Evolutionary conservation across 2,329 filamentous ascomycete species (phyloP), one percentile per base, ranked within the genome.

Genomic region (Clathrospora elynae): DNA sequence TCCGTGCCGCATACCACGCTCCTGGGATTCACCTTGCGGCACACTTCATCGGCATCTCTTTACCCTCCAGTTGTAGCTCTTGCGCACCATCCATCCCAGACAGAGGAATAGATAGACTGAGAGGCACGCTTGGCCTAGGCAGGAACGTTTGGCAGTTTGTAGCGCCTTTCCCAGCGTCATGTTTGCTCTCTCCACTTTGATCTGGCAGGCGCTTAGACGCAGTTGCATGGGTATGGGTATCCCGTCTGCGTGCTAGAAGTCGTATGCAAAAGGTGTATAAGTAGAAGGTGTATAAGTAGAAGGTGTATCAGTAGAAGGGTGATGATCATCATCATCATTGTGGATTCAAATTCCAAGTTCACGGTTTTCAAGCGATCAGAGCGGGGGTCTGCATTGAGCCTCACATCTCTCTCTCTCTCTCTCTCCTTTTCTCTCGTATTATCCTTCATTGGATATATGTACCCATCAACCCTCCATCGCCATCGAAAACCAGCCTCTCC

Each of bases 211-310:
- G n/a, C n/a, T n/a, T n/a, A n/a, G n/a, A n/a, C n/a, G 58, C 56
- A 25, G 11, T 33, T 40, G 36, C 46, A 35, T 42, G 29, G 32
- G 14, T 39, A 51, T 23, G 26, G 39, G 39, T 46, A 50, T 51
- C 46, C 46, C 26, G 24, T 29, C 36, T 32, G 47, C 40, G 25
- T 43, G n/a, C n/a, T n/a, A n/a, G n/a, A n/a, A n/a, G n/a, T n/a
- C n/a, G n/a, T n/a, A n/a, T n/a, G n/a, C n/a, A n/a, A n/a, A n/a
- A n/a, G n/a, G n/a, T n/a, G 37, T 60, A 60, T 61, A 61, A 60
- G n/a, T n/a, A n/a, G n/a, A n/a, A n/a, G n/a, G n/a, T n/a, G 37
- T 60, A 60, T 61, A 61, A 60, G 53, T 51, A 55, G 39, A 49
- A 35, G 38, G 41, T 41, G 36, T 16, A 37, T 33, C 38, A 44